Base-by-base conservation (phyloP, 345 rosid species). In the Lepidium africanum region DNA sequence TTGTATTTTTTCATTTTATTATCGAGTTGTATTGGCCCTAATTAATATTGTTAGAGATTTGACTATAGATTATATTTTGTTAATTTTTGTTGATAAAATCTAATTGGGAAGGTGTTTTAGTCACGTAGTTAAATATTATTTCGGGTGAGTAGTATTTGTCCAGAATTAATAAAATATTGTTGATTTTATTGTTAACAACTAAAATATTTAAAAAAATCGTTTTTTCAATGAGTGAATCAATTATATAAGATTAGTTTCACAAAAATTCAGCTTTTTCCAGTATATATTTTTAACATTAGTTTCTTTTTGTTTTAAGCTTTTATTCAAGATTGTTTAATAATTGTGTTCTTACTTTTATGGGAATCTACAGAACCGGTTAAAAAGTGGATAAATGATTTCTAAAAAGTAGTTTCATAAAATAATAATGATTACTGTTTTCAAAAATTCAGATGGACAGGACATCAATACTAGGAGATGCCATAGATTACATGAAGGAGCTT, bases 401-500 rank as follows among this genome's bases (percentile, higher is more conserved):
- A 6, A 15, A 30, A 35, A 23, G 6, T 40, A 15, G 33, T 35
- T 17, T 35, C 1, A 19, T 8, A 46, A 42, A 45, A 35, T 65
- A 56, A 56, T 72, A 19, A 71, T 23, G 35, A 30, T 42, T 61
- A 16, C 23, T 42, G 8, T 62, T 15, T 46, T 13, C 5, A 59
- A 23, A 35, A 50, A 63, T 57, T 27, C 71, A 86, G 91, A 84
- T 86, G 91, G 91, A 86, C 76, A 84, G 91, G 62, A 84, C 88
- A 59, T 81, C 91, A 63, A 84, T 84, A 25, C 79, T 86, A 60
- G 91, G 84, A 59, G 91, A 86, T 63, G 85, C 91, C 13, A 86
- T 86, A 71, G 91, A 86, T 39, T 86, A 86, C 76, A 79, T 84
- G 80, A 88, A 84, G 43, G 96, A 86, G 76, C 90, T 88, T 49